Evolutionary conservation across 2,329 filamentous ascomycete species (phyloP).

Genomic region (Aureobasidium sp.): DNA sequence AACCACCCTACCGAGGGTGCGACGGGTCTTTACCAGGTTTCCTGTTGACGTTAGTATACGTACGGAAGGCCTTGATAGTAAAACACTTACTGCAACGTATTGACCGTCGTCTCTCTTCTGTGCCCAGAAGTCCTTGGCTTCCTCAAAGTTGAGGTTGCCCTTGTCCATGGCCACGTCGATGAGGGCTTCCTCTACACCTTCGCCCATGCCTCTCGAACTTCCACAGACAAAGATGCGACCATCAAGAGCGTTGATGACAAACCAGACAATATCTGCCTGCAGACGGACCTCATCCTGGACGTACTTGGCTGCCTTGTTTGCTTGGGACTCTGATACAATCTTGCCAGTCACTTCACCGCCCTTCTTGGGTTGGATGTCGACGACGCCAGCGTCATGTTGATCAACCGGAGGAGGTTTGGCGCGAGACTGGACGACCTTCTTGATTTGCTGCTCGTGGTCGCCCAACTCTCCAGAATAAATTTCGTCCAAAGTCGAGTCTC

Average conservation of each 20-base stretch:
- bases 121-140: constrained; percentile 81
- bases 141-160: constrained; percentile 72
- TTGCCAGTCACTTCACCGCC: constrained; percentile 61
- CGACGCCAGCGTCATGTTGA: constrained; percentile 22
- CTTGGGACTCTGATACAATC: constrained; percentile 62
- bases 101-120: constrained; percentile 87
- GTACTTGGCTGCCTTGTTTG: constrained; percentile 64
- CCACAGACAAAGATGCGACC: constrained; percentile 95
- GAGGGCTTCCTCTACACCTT: constrained; percentile 82
- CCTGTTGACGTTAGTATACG: neutral
- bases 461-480: constrained; percentile 96
- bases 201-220: constrained; percentile 92
- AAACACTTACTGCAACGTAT: constrained; percentile 60
- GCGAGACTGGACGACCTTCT: constrained; percentile 42
- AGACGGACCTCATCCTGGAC: constrained; percentile 90
- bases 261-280: constrained; percentile 97
- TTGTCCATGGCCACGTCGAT: constrained; percentile 88
- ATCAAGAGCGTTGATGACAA: constrained; percentile 91
- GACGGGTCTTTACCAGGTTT: constrained; percentile 3
- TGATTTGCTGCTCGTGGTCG: constrained; percentile 60
- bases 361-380: constrained; percentile 16
- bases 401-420: constrained; percentile 20
- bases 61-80: neutral
- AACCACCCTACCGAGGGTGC: neutral
- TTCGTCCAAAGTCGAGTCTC: constrained; percentile 91